These are phyloP conservation scores for Neoboletus magnificus DNA, from an alignment of 768 basidiomycete genomes.

Conservation along the genomic window DNA sequence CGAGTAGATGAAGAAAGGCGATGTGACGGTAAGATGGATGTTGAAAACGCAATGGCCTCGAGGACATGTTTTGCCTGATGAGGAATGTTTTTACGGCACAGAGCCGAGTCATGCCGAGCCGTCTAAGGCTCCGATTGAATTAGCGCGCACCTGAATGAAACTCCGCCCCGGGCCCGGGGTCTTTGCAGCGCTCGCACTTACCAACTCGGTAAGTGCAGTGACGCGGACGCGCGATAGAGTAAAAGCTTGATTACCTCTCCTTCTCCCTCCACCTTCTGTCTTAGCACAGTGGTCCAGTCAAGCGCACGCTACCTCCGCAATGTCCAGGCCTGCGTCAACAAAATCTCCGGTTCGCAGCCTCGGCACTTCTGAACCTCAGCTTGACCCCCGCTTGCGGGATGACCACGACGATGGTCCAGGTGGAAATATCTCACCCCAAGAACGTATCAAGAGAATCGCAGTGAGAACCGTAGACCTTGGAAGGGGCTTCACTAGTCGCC, in stretches of 20 bases:
- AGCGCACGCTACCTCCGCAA: slow-evolving; percentile 4
- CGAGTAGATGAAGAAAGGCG: slow-evolving; percentile 17
- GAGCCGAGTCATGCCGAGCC: slow-evolving; percentile 16
- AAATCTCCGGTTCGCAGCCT: slow-evolving; percentile 20
- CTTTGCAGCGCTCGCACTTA: not conserved
- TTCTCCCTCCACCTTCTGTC: slow-evolving; percentile 1
- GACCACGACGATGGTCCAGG: slow-evolving; percentile 26
- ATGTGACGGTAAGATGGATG: slow-evolving; percentile 13
- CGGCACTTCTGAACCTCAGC: slow-evolving; percentile 29
- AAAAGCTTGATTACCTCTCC: not conserved
- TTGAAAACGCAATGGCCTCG: slow-evolving; percentile 22
- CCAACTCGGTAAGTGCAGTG: not conserved
- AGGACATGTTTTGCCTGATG: slow-evolving; percentile 14
- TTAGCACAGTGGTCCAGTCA: slow-evolving; percentile 8
- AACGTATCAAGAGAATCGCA: slow-evolving; percentile 53
- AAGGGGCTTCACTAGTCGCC: slow-evolving; percentile 48
- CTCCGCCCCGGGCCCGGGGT: not conserved
- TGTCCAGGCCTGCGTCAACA: slow-evolving; percentile 27
- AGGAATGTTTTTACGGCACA: slow-evolving; percentile 7
- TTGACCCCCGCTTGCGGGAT: slow-evolving; percentile 33
- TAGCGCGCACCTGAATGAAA: not conserved
- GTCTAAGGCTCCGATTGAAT: slow-evolving; percentile 17
- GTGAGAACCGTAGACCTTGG: slow-evolving; percentile 64
- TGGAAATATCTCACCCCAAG: slow-evolving; percentile 33
- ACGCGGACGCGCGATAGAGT: slow-evolving; percentile 9